Conservation (phyloP, 2,329 filamentous ascomycete genomes). For the Neofusicoccum sp. region DNA sequence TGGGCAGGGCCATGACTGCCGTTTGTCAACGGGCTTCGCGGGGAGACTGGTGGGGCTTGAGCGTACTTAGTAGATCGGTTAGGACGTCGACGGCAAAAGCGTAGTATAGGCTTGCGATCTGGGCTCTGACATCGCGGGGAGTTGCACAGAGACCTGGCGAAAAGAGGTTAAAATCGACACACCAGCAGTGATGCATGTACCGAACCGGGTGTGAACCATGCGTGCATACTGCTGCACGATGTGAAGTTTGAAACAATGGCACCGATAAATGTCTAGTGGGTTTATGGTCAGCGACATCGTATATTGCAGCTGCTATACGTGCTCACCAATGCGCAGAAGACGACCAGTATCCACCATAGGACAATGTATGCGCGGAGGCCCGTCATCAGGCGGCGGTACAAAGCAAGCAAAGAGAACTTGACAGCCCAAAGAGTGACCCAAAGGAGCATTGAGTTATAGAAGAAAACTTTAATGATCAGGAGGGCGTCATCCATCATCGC, state of each 20-base stretch:
- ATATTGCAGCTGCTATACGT: background rate
- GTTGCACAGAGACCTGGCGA: slow-evolving; percentile 26
- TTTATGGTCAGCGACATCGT: background rate
- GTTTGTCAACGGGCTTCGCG: background rate
- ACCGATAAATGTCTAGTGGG: slow-evolving; percentile 34
- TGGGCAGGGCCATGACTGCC: slow-evolving; percentile 39
- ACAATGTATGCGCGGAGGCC: slow-evolving; percentile 34
- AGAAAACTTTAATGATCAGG: slow-evolving; percentile 38
- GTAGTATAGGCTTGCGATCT: slow-evolving; percentile 37
- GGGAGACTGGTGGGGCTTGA: background rate
- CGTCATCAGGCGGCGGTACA: slow-evolving; percentile 39
- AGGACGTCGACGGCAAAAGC: slow-evolving; percentile 36
- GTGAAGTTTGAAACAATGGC: slow-evolving; percentile 37
- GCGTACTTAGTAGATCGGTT: slow-evolving; percentile 36
- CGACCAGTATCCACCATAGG: slow-evolving; percentile 38
- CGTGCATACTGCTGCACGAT: slow-evolving; percentile 36
- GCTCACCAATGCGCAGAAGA: slow-evolving; percentile 36
- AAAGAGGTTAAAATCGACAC: background rate
- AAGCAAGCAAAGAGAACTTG: slow-evolving; percentile 40
- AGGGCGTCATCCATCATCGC: slow-evolving; percentile 32
- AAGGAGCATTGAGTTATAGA: slow-evolving; percentile 38
- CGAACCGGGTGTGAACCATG: slow-evolving; percentile 32
- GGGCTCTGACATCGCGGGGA: slow-evolving; percentile 29
- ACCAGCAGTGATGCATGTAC: background rate
- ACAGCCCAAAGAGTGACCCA: slow-evolving; percentile 43